Evolutionary conservation across 2,329 filamentous ascomycete genomes (phyloP).

Genomic region (Fusarium nanum): DNA sequence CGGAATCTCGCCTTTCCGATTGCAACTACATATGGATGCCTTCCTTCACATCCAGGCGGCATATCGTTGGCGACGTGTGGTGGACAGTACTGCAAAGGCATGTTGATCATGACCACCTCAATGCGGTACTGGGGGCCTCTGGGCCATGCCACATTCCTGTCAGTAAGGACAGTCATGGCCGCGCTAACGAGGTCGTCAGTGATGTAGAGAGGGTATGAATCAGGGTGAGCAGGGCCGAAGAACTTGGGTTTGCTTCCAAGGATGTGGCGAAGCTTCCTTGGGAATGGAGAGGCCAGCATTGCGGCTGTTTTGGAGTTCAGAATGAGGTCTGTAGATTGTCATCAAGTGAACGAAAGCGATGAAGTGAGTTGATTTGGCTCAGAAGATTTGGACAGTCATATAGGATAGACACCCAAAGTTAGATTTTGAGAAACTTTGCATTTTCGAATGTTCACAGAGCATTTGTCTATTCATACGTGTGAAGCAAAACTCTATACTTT

Average conservation of each 20-base stretch:
- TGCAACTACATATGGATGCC: conserved; percentile 5
- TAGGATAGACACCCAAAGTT: not conserved
- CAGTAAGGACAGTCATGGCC: not conserved
- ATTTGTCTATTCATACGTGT: too few relatives aligned
- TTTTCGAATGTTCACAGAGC: not conserved
- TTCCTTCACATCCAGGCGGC: not conserved
- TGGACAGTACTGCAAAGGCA: conserved; percentile 12
- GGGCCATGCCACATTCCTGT: conserved; percentile 1
- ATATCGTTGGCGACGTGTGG: conserved; percentile 2
- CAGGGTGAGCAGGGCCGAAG: conserved; percentile 12
- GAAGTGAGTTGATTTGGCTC: not conserved
- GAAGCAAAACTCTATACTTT: not conserved
- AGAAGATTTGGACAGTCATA: not conserved
- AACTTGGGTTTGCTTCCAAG: not conserved
- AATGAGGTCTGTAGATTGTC: not conserved
- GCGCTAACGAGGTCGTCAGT: conserved; percentile 9
- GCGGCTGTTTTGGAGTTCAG: not conserved
- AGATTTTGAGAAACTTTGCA: not conserved
- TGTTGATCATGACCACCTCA: conserved; percentile 4
- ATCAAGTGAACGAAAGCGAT: not conserved
- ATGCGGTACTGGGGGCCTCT: not conserved
- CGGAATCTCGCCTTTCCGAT: conserved; percentile 19
- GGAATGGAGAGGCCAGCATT: not conserved
- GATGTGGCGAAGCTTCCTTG: not conserved
- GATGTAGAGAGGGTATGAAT: conserved; percentile 12